Evolutionary conservation across 1,139 yeast genomes (phyloP).

Genomic region (Kodamaea fungicola): DNA sequence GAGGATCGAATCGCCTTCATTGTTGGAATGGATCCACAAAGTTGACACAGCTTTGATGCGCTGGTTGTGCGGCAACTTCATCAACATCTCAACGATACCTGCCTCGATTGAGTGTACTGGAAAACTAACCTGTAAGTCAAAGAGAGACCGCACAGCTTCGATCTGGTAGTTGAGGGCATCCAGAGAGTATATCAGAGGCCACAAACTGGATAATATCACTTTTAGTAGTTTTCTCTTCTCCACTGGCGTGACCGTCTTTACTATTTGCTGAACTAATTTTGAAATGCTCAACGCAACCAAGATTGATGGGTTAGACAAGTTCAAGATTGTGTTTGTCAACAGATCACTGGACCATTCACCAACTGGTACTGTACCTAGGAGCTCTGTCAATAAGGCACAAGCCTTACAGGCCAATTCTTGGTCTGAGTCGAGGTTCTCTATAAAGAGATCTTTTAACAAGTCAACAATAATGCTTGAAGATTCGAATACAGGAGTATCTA

Average conservation of each 20-base stretch:
- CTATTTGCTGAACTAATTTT: slow-evolving; percentile 38
- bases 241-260: slow-evolving; percentile 19
- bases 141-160: slow-evolving; percentile 54
- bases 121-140: slow-evolving; percentile 37
- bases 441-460: slow-evolving; percentile 3
- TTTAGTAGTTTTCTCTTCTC: slow-evolving; percentile 34
- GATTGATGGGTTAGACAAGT: slow-evolving; percentile 14
- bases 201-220: slow-evolving; percentile 37
- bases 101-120: slow-evolving; percentile 54
- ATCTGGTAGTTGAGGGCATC: slow-evolving; percentile 53
- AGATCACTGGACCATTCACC: slow-evolving; percentile 10
- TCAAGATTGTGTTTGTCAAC: slow-evolving; percentile 30
- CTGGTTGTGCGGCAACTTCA: slow-evolving; percentile 31
- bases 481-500: neutral
- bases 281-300: slow-evolving; percentile 44
- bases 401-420: slow-evolving; percentile 6
- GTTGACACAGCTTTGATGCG: slow-evolving; percentile 49
- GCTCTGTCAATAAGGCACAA: slow-evolving; percentile 11
- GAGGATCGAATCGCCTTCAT: slow-evolving; percentile 46
- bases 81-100: slow-evolving; percentile 48
- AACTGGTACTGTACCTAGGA: slow-evolving; percentile 11
- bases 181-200: slow-evolving; percentile 44
- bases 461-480: slow-evolving; percentile 4
- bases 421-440: slow-evolving; percentile 4
- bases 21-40: slow-evolving; percentile 58